A percentile compares a stretch with the other conserved stretches of the same genome.
Conservation (phyloP, 75 land plant species). For the Azolla pinnata region DNA sequence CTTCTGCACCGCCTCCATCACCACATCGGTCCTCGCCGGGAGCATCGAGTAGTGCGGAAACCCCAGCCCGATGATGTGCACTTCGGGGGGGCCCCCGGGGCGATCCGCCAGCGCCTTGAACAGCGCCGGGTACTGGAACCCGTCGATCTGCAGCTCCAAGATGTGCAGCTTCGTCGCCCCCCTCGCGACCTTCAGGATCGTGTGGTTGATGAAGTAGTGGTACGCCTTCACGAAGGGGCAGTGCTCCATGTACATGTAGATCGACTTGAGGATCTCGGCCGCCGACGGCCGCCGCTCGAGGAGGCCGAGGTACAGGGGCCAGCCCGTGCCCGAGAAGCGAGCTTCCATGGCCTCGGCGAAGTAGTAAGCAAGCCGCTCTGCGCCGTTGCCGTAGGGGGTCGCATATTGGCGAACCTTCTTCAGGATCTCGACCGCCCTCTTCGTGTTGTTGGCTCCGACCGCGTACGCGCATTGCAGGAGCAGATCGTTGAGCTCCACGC, state of each 20-base stretch:
- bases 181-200: conserved; percentile 38
- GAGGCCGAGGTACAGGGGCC: conserved; percentile 33
- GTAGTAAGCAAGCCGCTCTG: conserved; percentile 48
- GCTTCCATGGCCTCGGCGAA: conserved; percentile 69
- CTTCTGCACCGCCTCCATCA: conserved; percentile 26
- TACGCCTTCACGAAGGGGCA: conserved; percentile 51
- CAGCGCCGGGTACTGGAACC: conserved; percentile 71
- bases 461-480: conserved; percentile 58
- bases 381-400: conserved; percentile 47
- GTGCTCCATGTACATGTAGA: conserved; percentile 32
- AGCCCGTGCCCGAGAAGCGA: conserved; percentile 64
- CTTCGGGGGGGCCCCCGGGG: conserved; percentile 61
- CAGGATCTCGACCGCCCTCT: conserved; percentile 39
- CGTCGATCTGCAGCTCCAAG: conserved; percentile 57
- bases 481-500: conserved; percentile 38
- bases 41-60: conserved; percentile 41
- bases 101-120: conserved; percentile 38
- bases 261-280: conserved; percentile 58
- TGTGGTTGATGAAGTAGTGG: conserved; percentile 41
- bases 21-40: conserved; percentile 21
- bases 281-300: conserved; percentile 21
- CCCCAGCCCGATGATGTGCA: conserved; percentile 76
- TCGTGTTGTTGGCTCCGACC: conserved; percentile 42
- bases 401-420: conserved; percentile 52
- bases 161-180: conserved; percentile 50